These are phyloP conservation scores for Scedosporium boydii DNA, from an alignment of 2,329 filamentous ascomycete genomes.

Conservation along the genomic window DNA sequence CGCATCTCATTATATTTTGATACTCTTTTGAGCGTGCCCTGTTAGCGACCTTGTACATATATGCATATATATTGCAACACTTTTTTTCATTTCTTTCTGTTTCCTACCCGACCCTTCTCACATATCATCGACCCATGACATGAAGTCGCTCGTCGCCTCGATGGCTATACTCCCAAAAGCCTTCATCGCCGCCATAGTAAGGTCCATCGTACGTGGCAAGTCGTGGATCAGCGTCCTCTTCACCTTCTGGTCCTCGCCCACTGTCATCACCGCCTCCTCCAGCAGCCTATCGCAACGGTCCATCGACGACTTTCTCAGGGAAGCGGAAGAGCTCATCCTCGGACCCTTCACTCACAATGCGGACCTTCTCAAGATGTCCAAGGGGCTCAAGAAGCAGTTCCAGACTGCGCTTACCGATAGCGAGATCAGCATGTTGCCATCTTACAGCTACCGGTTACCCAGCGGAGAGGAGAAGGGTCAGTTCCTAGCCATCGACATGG, in stretches of 20 bases:
- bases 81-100: background rate
- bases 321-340: slow-evolving; percentile 44
- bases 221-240: slow-evolving; percentile 49
- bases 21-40: background rate
- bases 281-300: slow-evolving; percentile 10
- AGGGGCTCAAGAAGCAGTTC: slow-evolving; percentile 45
- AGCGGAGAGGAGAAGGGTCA: slow-evolving; percentile 49
- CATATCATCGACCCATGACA: slow-evolving; percentile 20
- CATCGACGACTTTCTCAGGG: slow-evolving; percentile 43
- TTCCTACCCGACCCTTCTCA: slow-evolving; percentile 8
- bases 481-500: slow-evolving; percentile 58
- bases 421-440: slow-evolving; percentile 53
- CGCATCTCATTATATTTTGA: background rate
- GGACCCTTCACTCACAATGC: slow-evolving; percentile 32
- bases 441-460: slow-evolving; percentile 55
- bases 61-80: background rate
- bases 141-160: slow-evolving; percentile 43
- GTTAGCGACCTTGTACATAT: background rate
- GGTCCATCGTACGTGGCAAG: slow-evolving; percentile 49
- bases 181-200: slow-evolving; percentile 44
- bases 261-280: slow-evolving; percentile 11
- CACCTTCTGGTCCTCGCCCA: slow-evolving; percentile 36
- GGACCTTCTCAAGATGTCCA: slow-evolving; percentile 35
- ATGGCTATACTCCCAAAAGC: slow-evolving; percentile 43
- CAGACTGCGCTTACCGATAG: slow-evolving; percentile 40